Conservation (phyloP, 257 asterid genomes). For the Mentha longifolia region DNA sequence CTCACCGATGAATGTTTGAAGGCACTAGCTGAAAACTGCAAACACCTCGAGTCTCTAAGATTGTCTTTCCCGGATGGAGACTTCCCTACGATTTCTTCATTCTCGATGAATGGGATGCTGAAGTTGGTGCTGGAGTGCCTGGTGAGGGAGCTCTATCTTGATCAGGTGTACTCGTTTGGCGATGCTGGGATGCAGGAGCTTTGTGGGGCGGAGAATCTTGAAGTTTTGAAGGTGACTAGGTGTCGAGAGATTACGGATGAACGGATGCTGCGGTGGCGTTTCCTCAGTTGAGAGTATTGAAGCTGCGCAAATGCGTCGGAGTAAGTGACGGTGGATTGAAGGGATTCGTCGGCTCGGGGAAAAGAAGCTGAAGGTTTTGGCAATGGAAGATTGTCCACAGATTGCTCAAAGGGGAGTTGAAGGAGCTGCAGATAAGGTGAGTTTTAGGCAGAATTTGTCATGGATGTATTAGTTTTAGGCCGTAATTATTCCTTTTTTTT, state of each 20-base stretch:
- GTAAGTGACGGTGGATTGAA: slow-evolving; percentile 71
- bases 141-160: slow-evolving; percentile 62
- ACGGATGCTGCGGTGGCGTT: slow-evolving; percentile 58
- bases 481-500: not conserved
- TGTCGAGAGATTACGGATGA: slow-evolving; percentile 90
- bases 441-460: slow-evolving; percentile 70
- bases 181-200: slow-evolving; percentile 84
- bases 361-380: slow-evolving; percentile 50
- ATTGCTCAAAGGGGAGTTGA: slow-evolving; percentile 70
- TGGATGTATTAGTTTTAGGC: slow-evolving; percentile 63
- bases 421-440: slow-evolving; percentile 63
- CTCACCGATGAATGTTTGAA: slow-evolving; percentile 70
- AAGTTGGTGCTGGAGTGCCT: slow-evolving; percentile 64
- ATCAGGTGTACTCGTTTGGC: slow-evolving; percentile 65
- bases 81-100: slow-evolving; percentile 60
- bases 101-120: slow-evolving; percentile 69
- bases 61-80: slow-evolving; percentile 69
- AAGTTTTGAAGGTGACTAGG: slow-evolving; percentile 59
- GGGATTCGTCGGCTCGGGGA: slow-evolving; percentile 62
- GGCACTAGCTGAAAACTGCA: slow-evolving; percentile 65
- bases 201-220: slow-evolving; percentile 59
- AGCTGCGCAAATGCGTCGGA: slow-evolving; percentile 72
- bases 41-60: slow-evolving; percentile 57
- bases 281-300: slow-evolving; percentile 54
- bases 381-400: slow-evolving; percentile 83